Base-by-base conservation (phyloP, 2,329 filamentous ascomycete species). In the Clarireedia sp. region DNA sequence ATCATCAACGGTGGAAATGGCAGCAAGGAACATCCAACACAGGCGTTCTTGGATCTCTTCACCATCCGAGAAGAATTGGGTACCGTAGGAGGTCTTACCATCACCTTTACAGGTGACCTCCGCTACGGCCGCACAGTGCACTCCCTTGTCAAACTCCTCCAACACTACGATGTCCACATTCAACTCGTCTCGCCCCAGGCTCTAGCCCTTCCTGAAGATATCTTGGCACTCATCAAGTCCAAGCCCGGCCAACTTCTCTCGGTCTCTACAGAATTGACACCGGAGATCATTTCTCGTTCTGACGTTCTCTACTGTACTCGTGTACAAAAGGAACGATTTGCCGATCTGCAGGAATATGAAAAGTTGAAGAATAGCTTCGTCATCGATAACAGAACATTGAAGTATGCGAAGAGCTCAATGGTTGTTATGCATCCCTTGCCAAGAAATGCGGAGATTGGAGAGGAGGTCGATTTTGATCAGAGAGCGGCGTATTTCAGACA, bases 1-100 rank as follows among this genome's bases (percentile, higher is more conserved):
- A 85, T 99, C 67, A 92, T 99, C 78, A 99, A 99, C 70, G 94
- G 90, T 62, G 94, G 94, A 50, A 99, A 99, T 70, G 94, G 94
- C 61, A 90, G 87, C 73, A 85, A 89, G 66, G 94, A 99, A 75
- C 94, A 99, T 74, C 94, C 94, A 0, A 99, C 94, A 0, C 94
- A 99, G 74, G 94, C 94, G 0, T 94, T 99, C 80, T 78, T 99
- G 21, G 94, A 99, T 68, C 85, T 99, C 56, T 99, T 96, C 78
- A 97, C 94, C 54, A 99, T 99, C 68, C 89, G 94, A 63, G 94
- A 99, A 73, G 94, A 99, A 73, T 80, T 97, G 8, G 94, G 94
- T 61, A 96, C 91, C 0, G 92, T 97, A 55, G 91, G 92, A 68
- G 92, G 92, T 51, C 78, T 99, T 61, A 97, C 90, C 45, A 95